Evolutionary conservation across 495 filamentous ascomycete genomes (phyloP).

Genomic region (Staphylotrichum longicolle): DNA sequence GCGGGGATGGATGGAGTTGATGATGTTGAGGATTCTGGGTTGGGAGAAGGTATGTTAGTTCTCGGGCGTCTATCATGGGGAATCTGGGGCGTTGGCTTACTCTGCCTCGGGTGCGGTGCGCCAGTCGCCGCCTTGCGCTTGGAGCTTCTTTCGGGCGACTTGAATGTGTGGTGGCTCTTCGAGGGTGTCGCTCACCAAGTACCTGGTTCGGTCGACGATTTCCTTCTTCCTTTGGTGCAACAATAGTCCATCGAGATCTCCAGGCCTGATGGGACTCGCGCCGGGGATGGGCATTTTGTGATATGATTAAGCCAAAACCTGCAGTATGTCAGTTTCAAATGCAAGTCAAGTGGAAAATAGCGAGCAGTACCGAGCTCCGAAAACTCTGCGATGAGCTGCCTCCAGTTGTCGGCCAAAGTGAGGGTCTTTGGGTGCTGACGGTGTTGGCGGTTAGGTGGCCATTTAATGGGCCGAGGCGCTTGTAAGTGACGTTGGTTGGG

Average conservation of each 20-base stretch:
- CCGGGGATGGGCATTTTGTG: not conserved
- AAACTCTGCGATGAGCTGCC: no score
- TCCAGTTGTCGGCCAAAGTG: no score
- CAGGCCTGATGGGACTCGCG: constrained; percentile 7
- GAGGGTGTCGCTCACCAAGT: constrained; percentile 14
- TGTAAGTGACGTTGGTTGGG: no score
- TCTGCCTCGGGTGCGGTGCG: not conserved
- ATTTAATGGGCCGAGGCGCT: no score
- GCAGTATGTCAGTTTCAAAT: no score
- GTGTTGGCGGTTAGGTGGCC: no score
- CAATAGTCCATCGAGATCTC: not conserved
- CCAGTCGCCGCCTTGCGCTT: not conserved
- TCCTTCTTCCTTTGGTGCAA: not conserved
- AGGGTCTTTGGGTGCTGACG: no score
- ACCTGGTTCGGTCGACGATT: constrained; percentile 8
- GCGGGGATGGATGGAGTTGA: no score
- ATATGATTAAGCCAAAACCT: no score
- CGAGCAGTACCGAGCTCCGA: no score
- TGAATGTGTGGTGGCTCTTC: constrained; percentile 19
- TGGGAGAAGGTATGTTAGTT: not conserved
- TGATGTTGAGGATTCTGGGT: not conserved
- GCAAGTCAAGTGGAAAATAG: no score
- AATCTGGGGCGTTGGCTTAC: constrained; percentile 3
- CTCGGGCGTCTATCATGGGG: no score
- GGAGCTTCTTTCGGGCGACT: not conserved